Base-by-base conservation (phyloP, 2,329 filamentous ascomycete genomes). In the Colletotrichum filicis region DNA sequence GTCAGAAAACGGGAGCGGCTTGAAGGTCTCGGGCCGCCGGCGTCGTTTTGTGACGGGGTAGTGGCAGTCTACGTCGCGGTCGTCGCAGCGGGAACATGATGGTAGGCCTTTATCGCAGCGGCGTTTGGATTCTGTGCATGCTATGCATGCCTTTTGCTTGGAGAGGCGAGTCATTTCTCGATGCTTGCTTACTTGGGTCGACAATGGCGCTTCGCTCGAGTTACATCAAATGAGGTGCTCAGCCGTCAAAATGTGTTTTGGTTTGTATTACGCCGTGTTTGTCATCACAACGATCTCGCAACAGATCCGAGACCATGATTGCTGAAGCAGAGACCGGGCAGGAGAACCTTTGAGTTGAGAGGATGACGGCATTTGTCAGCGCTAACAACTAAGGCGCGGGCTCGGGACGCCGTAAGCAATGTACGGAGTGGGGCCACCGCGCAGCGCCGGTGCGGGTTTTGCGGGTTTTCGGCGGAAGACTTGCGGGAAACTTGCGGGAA, bases 101-200 rank as follows among this genome's bases (percentile, higher is more conserved):
- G 81, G 81, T 0, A 77, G 58, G 11, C 76, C 66, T 72, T 82
- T 83, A 57, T 80, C 80, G 74, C 82, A 84, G 66, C 80, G 79
- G n/a, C 82, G 78, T 73, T 84, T 84, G 9, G 81, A 77, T 42
- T 74, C 77, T 2, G 80, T 80, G 71, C 82, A 84, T 22, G 77
- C 75, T 1, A 79, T 68, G 52, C 83, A 84, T 0, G 83, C 81
- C 61, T 80, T 81, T 32, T 78, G 76, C 75, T 68, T 74, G 22
- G 14, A 30, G 3, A 55, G 24, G 2, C 58, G 58, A 35, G 58
- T 24, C 65, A 72, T 72, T 12, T 2, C 22, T 14, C 30, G 46
- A 22, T n/a, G 1, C 19, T 49, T 37, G 30, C 30, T 9, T 32
- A 9, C 7, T 32, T 11, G 30, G 30, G 30, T 32, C 30, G 30